phyloP scores from a whole-genome alignment of 2,329 filamentous ascomycete genomes.

The Gaeumannomyces sp. region DNA sequence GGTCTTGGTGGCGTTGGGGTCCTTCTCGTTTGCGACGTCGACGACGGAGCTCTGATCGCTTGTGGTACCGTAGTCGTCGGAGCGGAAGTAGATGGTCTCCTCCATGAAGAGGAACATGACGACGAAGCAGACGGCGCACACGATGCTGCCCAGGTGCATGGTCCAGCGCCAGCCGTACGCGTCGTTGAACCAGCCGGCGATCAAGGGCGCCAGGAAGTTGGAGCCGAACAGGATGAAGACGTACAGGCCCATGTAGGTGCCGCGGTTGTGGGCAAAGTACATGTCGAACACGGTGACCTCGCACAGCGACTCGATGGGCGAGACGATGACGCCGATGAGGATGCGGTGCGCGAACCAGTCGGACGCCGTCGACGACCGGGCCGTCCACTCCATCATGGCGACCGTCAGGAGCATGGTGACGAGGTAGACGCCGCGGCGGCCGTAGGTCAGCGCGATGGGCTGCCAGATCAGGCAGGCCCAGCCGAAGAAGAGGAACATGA shows the following conservation, averaged over 20 bases:
- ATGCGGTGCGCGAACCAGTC: slow-evolving; percentile 41
- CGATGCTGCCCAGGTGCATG: slow-evolving; percentile 49
- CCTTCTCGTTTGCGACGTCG: slow-evolving; percentile 16
- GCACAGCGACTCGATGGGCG: slow-evolving; percentile 40
- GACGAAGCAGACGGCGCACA: slow-evolving; percentile 40
- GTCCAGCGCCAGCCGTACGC: slow-evolving; percentile 44
- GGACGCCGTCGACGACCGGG: slow-evolving; percentile 30
- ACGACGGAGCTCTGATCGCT: slow-evolving; percentile 21
- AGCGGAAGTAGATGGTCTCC: slow-evolving; percentile 49
- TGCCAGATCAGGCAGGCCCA: slow-evolving; percentile 42
- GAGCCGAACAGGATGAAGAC: slow-evolving; percentile 35
- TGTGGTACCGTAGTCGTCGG: neutral
- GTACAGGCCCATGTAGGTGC: slow-evolving; percentile 37
- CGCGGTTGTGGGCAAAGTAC: slow-evolving; percentile 22
- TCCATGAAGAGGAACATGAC: slow-evolving; percentile 54
- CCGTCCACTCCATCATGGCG: slow-evolving; percentile 29
- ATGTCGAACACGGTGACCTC: slow-evolving; percentile 28
- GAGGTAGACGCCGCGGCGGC: slow-evolving; percentile 23
- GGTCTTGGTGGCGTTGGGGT: neutral
- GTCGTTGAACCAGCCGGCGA: slow-evolving; percentile 43
- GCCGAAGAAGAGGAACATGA: slow-evolving; percentile 38
- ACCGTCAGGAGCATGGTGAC: slow-evolving; percentile 22
- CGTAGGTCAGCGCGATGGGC: slow-evolving; percentile 39
- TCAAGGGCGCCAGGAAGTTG: slow-evolving; percentile 40
- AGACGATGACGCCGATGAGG: slow-evolving; percentile 35